Base-by-base conservation (phyloP, 352 stramenopile genomes). In the Blastocystis sp. region DNA sequence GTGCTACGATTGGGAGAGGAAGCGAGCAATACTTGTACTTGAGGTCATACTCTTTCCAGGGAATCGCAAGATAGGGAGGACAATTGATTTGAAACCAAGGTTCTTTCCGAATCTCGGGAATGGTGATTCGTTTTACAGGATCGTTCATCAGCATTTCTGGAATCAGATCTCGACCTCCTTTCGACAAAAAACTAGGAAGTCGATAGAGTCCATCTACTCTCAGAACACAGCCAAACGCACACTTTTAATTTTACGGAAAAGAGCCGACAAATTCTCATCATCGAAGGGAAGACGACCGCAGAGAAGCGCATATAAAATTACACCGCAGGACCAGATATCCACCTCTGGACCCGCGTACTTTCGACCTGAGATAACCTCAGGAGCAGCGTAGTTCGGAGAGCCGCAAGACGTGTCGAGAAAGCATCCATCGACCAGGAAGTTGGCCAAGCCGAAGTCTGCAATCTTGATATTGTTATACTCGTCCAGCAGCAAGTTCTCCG, bases 391-490 rank as follows among this genome's bases (percentile, higher is more conserved):
- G 93, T 99, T 99, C 5, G 97, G 97, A 37, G 96, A 99, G 3
- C 95, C 95, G 90, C 95, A 98, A 24, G 95, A 98, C 68, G 97
- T 99, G 55, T 96, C 94, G 79, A 99, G 93, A 90, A 99, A 99
- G 69, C 98, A 96, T 79, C 97, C 97, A 92, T 99, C 97, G 43
- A 95, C 92, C 94, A 99, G 98, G 59, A 98, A 93, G 91, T 99
- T 99, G 39, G 95, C 98, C 13, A 99, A 93, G 16, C 97, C 97
- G 93, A 99, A 99, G 91, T 99, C 97, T 8, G 97, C 97, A 92
- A 99, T 98, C 92, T 99, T 99, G 90, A 99, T 97, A 91, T 99
- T 99, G 90, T 98, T 97, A 91, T 99, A 97, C 9, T 94, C 95
- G 92, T 98, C 97, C 39, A 99, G 92, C 59, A 98, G 93, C 66